Conservation (phyloP, 164 flowering plant genomes). For the Berberis vulgaris region DNA sequence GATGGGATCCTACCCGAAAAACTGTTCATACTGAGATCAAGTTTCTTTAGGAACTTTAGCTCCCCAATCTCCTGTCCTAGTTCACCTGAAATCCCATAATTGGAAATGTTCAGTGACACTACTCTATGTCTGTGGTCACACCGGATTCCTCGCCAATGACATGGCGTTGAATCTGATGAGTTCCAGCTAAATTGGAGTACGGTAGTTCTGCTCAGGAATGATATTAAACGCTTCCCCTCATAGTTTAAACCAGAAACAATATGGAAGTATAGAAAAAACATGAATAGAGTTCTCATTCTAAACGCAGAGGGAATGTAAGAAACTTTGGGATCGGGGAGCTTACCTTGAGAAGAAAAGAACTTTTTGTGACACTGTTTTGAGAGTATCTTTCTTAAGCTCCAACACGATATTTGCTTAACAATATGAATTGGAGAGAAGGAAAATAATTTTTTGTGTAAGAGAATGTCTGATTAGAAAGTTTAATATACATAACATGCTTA, state of each 20-base stretch:
- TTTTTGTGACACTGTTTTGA: too few species aligned
- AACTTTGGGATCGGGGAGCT: too few species aligned
- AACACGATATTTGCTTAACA: too few species aligned
- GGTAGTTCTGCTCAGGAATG: constrained; percentile 19
- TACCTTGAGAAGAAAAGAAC: too few species aligned
- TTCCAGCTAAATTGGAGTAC: constrained; percentile 34
- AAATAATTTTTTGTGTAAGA: too few species aligned
- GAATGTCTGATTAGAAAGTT: too few species aligned
- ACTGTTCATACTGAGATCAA: constrained; percentile 34
- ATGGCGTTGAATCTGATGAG: constrained; percentile 43
- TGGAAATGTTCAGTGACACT: constrained; percentile 28
- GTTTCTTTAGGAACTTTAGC: constrained; percentile 22
- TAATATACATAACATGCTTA: too few species aligned
- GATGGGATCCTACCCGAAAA: constrained; percentile 41
- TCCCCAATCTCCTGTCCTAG: constrained; percentile 50
- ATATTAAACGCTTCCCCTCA: neutral
- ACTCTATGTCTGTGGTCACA: constrained; percentile 26
- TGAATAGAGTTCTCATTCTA: too few species aligned
- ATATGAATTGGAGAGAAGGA: too few species aligned
- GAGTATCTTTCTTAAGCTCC: too few species aligned
- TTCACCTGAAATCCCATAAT: constrained; percentile 32
- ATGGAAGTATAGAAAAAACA: too few species aligned
- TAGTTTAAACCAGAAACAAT: neutral
- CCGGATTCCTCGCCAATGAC: constrained; percentile 49
- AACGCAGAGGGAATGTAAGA: too few species aligned